Conservation (phyloP, 2,329 filamentous ascomycete species). For the Penicillium sp. region DNA sequence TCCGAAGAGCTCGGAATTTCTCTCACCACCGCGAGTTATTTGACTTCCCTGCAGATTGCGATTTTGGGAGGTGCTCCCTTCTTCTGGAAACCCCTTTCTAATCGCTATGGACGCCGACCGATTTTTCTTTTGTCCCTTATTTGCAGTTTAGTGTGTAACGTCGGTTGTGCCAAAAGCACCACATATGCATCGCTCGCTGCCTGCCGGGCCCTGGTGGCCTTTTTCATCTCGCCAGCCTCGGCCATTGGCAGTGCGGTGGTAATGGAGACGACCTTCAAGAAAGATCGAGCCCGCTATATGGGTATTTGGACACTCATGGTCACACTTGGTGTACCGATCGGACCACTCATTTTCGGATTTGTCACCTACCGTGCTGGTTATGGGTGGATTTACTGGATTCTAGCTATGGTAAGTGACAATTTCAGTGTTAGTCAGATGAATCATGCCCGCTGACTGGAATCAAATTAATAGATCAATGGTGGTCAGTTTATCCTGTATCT, state of each 20-base stretch:
- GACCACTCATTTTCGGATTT: slow-evolving; percentile 40
- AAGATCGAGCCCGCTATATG: slow-evolving; percentile 55
- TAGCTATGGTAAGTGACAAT: slow-evolving; percentile 51
- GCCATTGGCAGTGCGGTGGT: slow-evolving; percentile 59
- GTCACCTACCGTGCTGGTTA: slow-evolving; percentile 56
- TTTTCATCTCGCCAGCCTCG: slow-evolving; percentile 57
- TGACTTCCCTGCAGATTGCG: slow-evolving; percentile 55
- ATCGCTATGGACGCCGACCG: slow-evolving; percentile 54
- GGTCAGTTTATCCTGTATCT: slow-evolving; percentile 58
- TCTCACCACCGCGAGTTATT: slow-evolving; percentile 52
- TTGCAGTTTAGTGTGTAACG: slow-evolving; percentile 52
- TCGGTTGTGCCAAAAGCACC: slow-evolving; percentile 54
- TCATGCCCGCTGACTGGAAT: neutral
- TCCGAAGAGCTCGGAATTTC: slow-evolving; percentile 51
- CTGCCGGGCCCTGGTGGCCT: slow-evolving; percentile 54
- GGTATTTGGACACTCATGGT: slow-evolving; percentile 58
- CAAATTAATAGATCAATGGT: slow-evolving; percentile 49
- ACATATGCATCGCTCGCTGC: slow-evolving; percentile 52
- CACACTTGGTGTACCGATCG: slow-evolving; percentile 50
- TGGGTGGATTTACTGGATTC: slow-evolving; percentile 60
- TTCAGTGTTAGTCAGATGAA: neutral
- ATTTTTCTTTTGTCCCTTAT: slow-evolving; percentile 55
- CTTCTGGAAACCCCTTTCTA: slow-evolving; percentile 55
- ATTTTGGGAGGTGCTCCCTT: slow-evolving; percentile 54
- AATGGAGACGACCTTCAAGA: slow-evolving; percentile 58